Evolutionary conservation across 2,329 filamentous ascomycete genomes (phyloP).

Genomic region (Diplodia sapinea): DNA sequence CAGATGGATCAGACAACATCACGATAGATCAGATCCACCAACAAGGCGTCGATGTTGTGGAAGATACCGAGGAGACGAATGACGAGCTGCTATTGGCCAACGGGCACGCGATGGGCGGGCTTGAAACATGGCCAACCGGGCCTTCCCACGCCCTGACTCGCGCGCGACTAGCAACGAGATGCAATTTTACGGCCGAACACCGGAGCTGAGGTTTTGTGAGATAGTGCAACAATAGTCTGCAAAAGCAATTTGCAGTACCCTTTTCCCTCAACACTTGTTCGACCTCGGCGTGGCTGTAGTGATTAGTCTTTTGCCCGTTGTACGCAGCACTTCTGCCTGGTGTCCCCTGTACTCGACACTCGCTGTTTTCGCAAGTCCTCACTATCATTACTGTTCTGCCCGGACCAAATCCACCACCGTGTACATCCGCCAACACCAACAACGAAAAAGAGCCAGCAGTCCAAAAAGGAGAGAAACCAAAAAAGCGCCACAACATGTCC

Average conservation of each 20-base stretch:
- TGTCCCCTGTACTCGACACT: not conserved
- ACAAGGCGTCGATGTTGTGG: not conserved
- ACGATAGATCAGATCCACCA: not conserved
- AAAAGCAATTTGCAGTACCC: not conserved
- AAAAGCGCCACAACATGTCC: not conserved
- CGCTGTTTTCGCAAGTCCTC: not conserved
- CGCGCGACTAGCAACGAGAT: not conserved
- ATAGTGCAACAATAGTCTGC: not conserved
- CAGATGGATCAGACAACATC: not conserved
- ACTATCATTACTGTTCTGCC: not conserved
- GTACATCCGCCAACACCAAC: not conserved
- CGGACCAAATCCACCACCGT: not conserved
- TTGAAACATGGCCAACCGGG: not conserved
- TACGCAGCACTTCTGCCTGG: not conserved
- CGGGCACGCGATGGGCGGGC: not conserved
- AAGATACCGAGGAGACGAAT: not conserved
- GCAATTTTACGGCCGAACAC: conserved; percentile 23
- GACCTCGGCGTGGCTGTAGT: not conserved
- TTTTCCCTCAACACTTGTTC: not conserved
- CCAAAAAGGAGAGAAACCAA: not conserved
- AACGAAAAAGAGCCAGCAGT: not conserved
- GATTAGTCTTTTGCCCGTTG: not conserved
- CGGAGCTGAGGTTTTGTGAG: not conserved
- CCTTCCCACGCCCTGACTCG: conserved; percentile 1
- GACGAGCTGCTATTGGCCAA: not conserved